Evolutionary conservation across 805 yeast genomes (phyloP).

Genomic region (Yamadazyma kitorensis): DNA sequence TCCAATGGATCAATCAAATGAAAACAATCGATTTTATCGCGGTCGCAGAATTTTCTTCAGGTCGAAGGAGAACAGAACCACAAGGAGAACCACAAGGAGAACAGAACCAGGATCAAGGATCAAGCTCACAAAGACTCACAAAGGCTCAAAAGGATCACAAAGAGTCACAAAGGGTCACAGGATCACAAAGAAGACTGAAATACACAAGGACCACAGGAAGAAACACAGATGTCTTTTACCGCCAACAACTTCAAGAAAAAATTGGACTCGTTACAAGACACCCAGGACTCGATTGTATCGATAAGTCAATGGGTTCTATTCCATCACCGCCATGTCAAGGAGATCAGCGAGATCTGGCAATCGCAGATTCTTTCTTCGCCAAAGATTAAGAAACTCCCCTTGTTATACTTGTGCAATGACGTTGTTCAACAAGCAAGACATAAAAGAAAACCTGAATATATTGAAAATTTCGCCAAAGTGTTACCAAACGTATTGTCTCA

Average conservation of each 20-base stretch:
- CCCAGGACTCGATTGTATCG: constrained; percentile 46
- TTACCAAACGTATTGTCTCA: constrained; percentile 41
- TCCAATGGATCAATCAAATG: too few species aligned
- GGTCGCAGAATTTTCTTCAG: too few species aligned
- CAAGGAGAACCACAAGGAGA: too few species aligned
- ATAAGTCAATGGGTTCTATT: constrained; percentile 47
- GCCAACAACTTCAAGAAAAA: constrained; percentile 33
- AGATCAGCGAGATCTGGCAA: constrained; percentile 37
- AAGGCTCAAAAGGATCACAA: too few species aligned
- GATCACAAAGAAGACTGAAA: too few species aligned
- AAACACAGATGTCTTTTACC: constrained; percentile 46
- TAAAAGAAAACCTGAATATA: constrained; percentile 55
- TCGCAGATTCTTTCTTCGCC: constrained; percentile 19
- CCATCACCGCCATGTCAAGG: constrained; percentile 40
- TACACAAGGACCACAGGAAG: too few species aligned
- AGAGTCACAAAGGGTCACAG: too few species aligned
- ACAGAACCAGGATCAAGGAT: too few species aligned
- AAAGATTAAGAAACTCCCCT: constrained; percentile 44
- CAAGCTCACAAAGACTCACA: too few species aligned
- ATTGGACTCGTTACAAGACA: constrained; percentile 37
- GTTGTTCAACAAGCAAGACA: constrained; percentile 76
- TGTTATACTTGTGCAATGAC: constrained; percentile 75
- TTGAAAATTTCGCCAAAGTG: constrained; percentile 52
- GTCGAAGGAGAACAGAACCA: too few species aligned
- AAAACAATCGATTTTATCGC: too few species aligned